Evolutionary conservation across 2,329 filamentous ascomycete genomes (phyloP), one percentile per base, ranked within the genome.

Genomic region (Sporothrix mexicana): DNA sequence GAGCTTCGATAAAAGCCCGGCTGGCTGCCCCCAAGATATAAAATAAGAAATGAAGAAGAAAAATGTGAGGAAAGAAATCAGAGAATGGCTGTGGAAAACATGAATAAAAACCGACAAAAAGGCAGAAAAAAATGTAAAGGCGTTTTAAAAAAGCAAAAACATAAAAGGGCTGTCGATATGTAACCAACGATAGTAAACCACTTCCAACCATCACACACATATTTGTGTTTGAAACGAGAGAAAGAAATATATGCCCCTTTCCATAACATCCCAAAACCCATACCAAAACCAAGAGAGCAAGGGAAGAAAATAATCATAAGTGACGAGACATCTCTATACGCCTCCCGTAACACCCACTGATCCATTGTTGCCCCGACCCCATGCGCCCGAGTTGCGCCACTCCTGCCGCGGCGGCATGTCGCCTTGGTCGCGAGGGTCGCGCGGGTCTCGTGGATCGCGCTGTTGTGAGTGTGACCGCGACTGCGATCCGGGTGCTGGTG

Each of bases 341-440:
- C 82, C 82, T 70, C 87, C 85, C 41, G 82, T 82, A 12, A 87
- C 82, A 74, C 87, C 86, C 62, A 85, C 80, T 36, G 84, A 84
- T 25, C 85, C 83, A 75, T 83, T 82, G 74, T 82, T 85, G 74
- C 85, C 86, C 66, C 85, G 85, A 41, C 82, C 83, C 84, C 84
- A 88, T 51, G 82, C 66, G 10, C 66, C 86, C 20, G 87, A 89
- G 77, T 88, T 88, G 47, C 88, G 84, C 86, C 87, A 89, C 74
- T 89, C 86, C 71, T 85, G 83, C 62, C 84, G 84, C 74, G 85
- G 84, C 64, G 79, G 53, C 51, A 64, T 53, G 17, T 59, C 66
- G 0, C 41, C 45, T 0, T 66, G 55, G 20, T 53, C 66, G 9
- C 47, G 64, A 7, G 59, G 57, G 20, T 73, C 67, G 15, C 30